phyloP scores from a whole-genome alignment of 164 flowering plant genomes.

The Akebia trifoliata region DNA sequence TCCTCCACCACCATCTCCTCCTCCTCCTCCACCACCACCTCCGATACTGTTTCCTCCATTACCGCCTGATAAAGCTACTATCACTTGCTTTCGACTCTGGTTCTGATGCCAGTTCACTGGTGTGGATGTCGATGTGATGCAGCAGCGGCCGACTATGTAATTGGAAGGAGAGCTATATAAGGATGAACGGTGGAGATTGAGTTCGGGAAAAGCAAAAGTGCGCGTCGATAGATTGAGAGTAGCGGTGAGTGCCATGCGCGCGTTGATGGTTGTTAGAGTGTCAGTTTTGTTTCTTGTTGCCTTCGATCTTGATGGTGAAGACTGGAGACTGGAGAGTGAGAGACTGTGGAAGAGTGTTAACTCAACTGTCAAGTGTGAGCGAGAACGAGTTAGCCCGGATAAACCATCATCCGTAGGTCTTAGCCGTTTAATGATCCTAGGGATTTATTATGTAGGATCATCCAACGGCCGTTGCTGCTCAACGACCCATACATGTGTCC shows the following conservation, averaged over 20 bases:
- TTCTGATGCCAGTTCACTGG: background rate
- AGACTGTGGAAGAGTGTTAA: too few relatives aligned
- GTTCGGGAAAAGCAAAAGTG: background rate
- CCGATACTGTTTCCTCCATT: conserved; percentile 7
- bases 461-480: too few relatives aligned
- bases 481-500: too few relatives aligned
- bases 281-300: too few relatives aligned
- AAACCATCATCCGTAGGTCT: too few relatives aligned
- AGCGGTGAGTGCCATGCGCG: conserved; percentile 15
- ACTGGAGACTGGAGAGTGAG: too few relatives aligned
- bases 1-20: conserved; percentile 25
- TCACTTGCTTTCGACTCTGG: conserved; percentile 1
- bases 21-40: conserved; percentile 21
- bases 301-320: too few relatives aligned
- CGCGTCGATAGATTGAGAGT: conserved; percentile 6
- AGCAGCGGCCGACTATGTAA: background rate
- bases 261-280: too few relatives aligned
- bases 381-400: too few relatives aligned
- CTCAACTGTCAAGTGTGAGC: too few relatives aligned
- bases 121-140: background rate
- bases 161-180: background rate
- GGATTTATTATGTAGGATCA: too few relatives aligned
- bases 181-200: conserved; percentile 12
- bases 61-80: conserved; percentile 10
- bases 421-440: too few relatives aligned